Base-by-base conservation (phyloP, 2,329 filamentous ascomycete species). In the Ophiocordyceps camponoti-floridani region DNA sequence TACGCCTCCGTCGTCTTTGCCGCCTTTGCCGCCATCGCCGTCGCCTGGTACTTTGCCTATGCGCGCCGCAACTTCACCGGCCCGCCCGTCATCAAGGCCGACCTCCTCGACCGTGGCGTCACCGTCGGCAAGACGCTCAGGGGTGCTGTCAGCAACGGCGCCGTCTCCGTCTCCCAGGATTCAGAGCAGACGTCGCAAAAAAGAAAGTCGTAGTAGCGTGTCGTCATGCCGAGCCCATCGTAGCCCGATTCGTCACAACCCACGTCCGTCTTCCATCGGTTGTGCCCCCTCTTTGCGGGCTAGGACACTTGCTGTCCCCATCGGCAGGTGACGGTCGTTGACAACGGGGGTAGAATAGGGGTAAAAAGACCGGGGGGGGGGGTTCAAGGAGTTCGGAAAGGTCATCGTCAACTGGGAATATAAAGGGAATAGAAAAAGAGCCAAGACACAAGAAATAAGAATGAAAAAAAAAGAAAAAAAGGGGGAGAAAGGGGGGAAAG, bases 1-100 rank as follows among this genome's bases (percentile, higher is more conserved):
- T 82, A 81, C 54, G 77, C 77, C 2, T 75, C 70, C 16, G 77
- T 75, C 8, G 78, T 81, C 6, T 81, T 82, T 58, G 69, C 72
- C 4, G 75, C 71, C 0, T 81, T 82, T 47, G 77, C 69, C 0
- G 50, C 60, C 13, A 73, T 81, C 47, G 78, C 75, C 43, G 58
- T 77, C 11, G 49, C 64, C 4, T 82, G 77, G 78, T 82, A 82
- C 57, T 67, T 79, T 50, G 65, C 65, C 1, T 72, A 75, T 53
- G 78, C 75, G 8, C 63, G 77, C 43, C 77, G 76, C 59, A 69
- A 75, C 49, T 82, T 82, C 52, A 77, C 65, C 4, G 78, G 78
- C 0, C 78, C 78, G 4, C 63, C 64, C 0, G 50, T 66, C 11
- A 14, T 51, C 41, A 23, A 28, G 8, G 42, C 10, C 23, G 43